Evolutionary conservation across 78 protist genomes (phyloP).

Genomic region (Dictyostelium brefeldianum): DNA sequence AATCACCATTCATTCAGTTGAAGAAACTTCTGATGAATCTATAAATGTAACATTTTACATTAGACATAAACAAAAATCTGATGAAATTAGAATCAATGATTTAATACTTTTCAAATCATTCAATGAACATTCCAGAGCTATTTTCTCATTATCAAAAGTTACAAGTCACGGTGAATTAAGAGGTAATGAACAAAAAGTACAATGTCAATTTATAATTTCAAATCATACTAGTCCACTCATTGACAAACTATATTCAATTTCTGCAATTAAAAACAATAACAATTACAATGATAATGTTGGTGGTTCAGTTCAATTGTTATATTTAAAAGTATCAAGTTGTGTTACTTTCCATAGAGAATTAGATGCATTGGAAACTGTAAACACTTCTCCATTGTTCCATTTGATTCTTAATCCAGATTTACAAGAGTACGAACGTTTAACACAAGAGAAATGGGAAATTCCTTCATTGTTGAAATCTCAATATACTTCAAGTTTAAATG

Average conservation of each 20-base stretch:
- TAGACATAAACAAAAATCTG: background rate
- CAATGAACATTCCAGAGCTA: background rate
- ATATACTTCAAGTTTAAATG: background rate
- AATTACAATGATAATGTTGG: background rate
- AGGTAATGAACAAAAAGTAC: background rate
- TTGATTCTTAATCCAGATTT: conserved; percentile 14
- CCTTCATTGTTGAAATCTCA: background rate
- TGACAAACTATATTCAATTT: background rate
- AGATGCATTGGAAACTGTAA: conserved; percentile 6
- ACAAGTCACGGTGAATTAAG: background rate
- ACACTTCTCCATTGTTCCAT: background rate
- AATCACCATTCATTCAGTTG: background rate
- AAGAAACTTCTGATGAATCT: background rate
- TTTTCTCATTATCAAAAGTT: background rate
- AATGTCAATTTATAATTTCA: background rate
- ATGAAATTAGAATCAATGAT: background rate
- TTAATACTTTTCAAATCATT: background rate
- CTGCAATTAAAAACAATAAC: background rate
- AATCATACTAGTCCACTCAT: background rate
- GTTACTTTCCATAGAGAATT: conserved; percentile 42
- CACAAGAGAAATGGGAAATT: background rate
- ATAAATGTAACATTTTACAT: background rate
- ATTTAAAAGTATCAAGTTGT: conserved; percentile 16
- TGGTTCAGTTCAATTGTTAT: background rate
- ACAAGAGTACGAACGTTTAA: background rate